These are phyloP conservation scores for Solanum microdontum DNA, from an alignment of 257 asterid species.

Conservation along the genomic window DNA sequence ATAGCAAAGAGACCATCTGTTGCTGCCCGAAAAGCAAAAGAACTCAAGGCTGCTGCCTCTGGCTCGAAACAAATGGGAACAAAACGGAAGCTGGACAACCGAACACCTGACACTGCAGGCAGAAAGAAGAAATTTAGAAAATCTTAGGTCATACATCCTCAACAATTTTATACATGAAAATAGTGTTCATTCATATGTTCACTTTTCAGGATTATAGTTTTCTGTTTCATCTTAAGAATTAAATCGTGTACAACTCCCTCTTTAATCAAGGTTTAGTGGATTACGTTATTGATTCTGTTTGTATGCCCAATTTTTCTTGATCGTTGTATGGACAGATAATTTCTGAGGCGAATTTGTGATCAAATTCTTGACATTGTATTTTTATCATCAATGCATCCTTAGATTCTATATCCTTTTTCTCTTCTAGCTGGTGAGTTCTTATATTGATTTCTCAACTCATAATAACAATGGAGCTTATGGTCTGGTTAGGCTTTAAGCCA, in stretches of 20 bases:
- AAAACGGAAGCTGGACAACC: slow-evolving; percentile 51
- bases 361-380: background rate
- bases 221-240: background rate
- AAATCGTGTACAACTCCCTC: background rate
- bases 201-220: background rate
- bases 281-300: background rate
- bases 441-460: background rate
- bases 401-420: background rate
- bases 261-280: background rate
- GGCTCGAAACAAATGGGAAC: slow-evolving; percentile 33
- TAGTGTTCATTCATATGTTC: background rate
- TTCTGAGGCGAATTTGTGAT: background rate
- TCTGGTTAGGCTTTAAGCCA: background rate
- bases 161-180: background rate
- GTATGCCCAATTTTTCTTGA: background rate
- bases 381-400: background rate
- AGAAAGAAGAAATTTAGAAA: slow-evolving; percentile 65
- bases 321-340: background rate
- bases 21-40: slow-evolving; percentile 69
- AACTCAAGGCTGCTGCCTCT: slow-evolving; percentile 22
- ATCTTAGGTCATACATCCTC: slow-evolving; percentile 13
- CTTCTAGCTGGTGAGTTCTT: background rate
- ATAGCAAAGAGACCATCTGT: slow-evolving; percentile 66
- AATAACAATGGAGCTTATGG: background rate
- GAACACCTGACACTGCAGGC: slow-evolving; percentile 41